Percentiles rank a stretch among this genome's conserved stretches.
Evolutionary conservation across 2,329 filamentous ascomycete species (phyloP).

Genomic region (Leptographium radiaticola): DNA sequence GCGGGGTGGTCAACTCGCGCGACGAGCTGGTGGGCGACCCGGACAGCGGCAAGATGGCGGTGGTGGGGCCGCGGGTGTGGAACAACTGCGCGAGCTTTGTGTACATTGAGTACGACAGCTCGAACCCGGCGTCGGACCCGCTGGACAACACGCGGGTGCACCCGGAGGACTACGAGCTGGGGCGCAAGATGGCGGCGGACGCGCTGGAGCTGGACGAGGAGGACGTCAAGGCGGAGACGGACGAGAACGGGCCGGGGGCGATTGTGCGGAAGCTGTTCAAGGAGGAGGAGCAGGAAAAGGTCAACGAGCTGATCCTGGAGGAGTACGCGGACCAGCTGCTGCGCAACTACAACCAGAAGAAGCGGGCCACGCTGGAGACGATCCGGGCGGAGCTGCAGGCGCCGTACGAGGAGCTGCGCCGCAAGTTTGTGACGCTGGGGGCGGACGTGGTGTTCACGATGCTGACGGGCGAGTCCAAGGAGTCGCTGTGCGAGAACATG

Average conservation of each 20-base stretch:
- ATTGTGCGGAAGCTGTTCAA: constrained; percentile 92
- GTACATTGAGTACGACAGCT: constrained; percentile 76
- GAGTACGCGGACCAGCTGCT: constrained; percentile 95
- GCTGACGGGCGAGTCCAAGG: constrained; percentile 84
- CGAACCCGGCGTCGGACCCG: constrained; percentile 72
- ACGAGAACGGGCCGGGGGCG: constrained; percentile 78
- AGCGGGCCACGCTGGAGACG: constrained; percentile 89
- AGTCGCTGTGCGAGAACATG: constrained; percentile 79
- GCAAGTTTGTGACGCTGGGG: constrained; percentile 57
- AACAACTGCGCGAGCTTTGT: constrained; percentile 96
- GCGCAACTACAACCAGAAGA: constrained; percentile 82
- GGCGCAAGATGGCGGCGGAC: constrained; percentile 96
- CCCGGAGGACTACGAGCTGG: constrained; percentile 95
- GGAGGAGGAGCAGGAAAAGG: constrained; percentile 84
- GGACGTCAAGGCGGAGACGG: constrained; percentile 87
- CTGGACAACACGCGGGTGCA: constrained; percentile 95
- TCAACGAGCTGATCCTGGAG: constrained; percentile 91
- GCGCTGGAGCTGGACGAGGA: constrained; percentile 94
- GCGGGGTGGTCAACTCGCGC: constrained; percentile 70
- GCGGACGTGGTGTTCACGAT: constrained; percentile 85
- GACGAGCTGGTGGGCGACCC: constrained; percentile 83
- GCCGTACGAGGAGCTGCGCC: constrained; percentile 87
- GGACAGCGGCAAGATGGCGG: constrained; percentile 61
- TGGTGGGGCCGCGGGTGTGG: constrained; percentile 84
- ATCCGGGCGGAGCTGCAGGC: constrained; percentile 87